phyloP scores from a whole-genome alignment of 73 alveolate species.

The Stentor roeselii region DNA sequence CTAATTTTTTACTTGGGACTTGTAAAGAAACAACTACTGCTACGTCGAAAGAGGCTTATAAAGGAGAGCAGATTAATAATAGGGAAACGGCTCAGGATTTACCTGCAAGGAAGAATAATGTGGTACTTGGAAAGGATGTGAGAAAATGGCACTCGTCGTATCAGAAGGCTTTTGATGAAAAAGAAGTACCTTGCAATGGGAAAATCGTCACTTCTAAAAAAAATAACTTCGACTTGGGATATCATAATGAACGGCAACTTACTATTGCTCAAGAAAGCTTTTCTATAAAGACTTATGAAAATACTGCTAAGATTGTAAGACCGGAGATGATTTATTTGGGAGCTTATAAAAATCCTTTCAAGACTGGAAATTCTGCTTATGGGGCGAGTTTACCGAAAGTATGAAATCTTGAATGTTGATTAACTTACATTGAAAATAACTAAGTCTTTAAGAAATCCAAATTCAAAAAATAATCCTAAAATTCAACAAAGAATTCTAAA shows the following conservation, averaged over 20 bases:
- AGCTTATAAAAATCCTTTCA: background rate
- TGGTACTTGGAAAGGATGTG: background rate
- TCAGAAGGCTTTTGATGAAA: background rate
- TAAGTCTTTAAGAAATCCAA: too few relatives aligned
- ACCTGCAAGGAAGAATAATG: background rate
- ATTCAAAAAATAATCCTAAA: too few relatives aligned
- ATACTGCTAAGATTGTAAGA: background rate
- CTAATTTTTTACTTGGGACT: background rate
- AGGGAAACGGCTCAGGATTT: background rate
- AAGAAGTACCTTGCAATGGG: background rate
- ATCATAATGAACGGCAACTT: background rate
- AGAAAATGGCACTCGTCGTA: background rate
- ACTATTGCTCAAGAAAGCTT: background rate
- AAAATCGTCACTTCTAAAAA: too few relatives aligned
- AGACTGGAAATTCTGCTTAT: background rate
- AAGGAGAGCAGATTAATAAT: background rate
- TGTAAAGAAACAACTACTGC: background rate
- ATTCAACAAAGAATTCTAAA: too few relatives aligned
- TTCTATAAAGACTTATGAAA: background rate
- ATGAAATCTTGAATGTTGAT: too few relatives aligned
- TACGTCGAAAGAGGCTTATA: background rate
- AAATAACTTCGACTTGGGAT: background rate
- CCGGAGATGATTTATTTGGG: background rate
- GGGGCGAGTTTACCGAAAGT: too few relatives aligned
- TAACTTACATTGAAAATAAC: too few relatives aligned